phyloP scores from a whole-genome alignment of 441 rosid genomes.

The Erodium moschatum region DNA sequence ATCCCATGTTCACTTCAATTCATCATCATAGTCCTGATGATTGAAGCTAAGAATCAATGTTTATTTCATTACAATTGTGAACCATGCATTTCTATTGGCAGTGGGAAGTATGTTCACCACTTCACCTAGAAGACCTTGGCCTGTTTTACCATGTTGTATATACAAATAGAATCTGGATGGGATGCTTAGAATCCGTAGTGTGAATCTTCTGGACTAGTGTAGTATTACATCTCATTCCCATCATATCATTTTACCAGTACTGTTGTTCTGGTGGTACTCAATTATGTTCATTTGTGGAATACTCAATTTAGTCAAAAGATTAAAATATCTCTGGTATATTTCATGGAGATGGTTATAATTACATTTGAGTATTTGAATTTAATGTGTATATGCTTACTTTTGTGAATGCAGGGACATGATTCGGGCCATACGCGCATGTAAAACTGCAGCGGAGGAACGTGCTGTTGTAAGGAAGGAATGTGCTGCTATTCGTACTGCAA shows the following conservation, averaged over 20 bases:
- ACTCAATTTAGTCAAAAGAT: not conserved
- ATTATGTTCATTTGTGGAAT: not conserved
- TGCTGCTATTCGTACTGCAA: conserved; percentile 81
- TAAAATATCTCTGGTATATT: not conserved
- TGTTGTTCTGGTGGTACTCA: not conserved
- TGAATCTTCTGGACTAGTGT: not conserved
- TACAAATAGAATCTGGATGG: too few relatives aligned
- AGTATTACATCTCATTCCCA: not conserved
- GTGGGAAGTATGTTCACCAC: not conserved
- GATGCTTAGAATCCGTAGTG: too few relatives aligned
- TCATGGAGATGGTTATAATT: conserved; percentile 8
- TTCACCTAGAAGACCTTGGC: too few relatives aligned
- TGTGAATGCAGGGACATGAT: conserved; percentile 88
- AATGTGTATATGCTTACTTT: conserved; percentile 13
- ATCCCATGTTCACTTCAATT: not conserved
- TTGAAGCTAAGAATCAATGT: not conserved
- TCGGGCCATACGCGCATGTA: conserved; percentile 88
- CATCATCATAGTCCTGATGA: not conserved
- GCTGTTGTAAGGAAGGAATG: conserved; percentile 95
- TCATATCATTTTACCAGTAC: not conserved
- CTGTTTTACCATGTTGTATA: too few relatives aligned
- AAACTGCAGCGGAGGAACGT: conserved; percentile 99
- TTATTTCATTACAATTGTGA: not conserved
- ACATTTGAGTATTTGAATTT: conserved; percentile 1
- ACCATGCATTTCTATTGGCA: not conserved